A percentile compares a stretch with the other conserved stretches of the same genome.
phyloP scores from a whole-genome alignment of 2,329 filamentous ascomycete species.

The Penicillium freii region DNA sequence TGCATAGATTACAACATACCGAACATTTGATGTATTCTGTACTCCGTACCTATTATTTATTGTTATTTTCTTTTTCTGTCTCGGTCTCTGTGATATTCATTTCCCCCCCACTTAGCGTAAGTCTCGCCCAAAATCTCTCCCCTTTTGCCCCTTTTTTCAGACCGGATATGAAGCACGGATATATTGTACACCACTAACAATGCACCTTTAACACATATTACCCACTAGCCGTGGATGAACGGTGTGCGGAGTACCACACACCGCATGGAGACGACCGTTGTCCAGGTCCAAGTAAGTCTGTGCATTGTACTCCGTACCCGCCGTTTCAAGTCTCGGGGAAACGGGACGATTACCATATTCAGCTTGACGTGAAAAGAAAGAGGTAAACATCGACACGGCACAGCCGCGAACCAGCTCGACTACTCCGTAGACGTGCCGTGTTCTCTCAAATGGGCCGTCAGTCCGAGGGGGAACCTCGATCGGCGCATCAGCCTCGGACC shows the following conservation, averaged over 20 bases:
- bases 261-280: not conserved
- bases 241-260: not conserved
- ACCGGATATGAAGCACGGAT: constrained; percentile 3
- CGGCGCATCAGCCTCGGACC: constrained; percentile 2
- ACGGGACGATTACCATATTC: not conserved
- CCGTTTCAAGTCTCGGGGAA: constrained; percentile 2
- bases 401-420: not conserved
- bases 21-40: too few species aligned
- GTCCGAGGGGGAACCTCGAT: constrained; percentile 9
- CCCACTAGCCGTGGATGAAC: not conserved
- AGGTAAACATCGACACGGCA: not conserved
- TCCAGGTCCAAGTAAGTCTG: not conserved
- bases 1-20: not conserved
- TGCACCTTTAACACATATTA: not conserved
- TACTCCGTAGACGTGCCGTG: not conserved
- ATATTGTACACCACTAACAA: not conserved
- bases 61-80: not conserved
- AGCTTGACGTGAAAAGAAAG: not conserved
- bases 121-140: not conserved
- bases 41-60: too few species aligned
- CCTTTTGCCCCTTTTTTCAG: constrained; percentile 17
- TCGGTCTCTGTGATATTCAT: not conserved
- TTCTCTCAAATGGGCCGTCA: constrained; percentile 6
- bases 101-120: not conserved
- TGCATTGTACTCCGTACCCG: not conserved